phyloP scores from a whole-genome alignment of 2,329 filamentous ascomycete genomes.

The Magnaporthiopsis rhizophila region DNA sequence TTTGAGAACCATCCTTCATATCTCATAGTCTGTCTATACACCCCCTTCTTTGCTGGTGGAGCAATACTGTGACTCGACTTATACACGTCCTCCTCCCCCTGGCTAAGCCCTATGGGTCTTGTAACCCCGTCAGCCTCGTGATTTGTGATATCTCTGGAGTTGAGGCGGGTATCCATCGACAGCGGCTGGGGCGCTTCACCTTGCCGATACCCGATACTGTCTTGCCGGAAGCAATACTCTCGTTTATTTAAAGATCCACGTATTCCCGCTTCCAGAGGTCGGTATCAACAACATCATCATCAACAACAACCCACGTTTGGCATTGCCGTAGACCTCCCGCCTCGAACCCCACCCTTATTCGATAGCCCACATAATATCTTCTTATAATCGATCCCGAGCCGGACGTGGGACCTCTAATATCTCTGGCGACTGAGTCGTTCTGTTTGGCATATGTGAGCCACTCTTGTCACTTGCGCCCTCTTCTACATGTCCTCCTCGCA shows the following conservation, averaged over 20 bases:
- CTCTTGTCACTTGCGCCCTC: background rate
- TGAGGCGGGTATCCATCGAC: background rate
- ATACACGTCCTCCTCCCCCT: background rate
- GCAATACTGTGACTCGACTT: background rate
- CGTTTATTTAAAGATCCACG: background rate
- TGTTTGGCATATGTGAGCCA: background rate
- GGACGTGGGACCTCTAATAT: background rate
- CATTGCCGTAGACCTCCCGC: background rate
- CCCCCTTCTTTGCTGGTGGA: background rate
- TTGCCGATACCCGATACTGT: background rate
- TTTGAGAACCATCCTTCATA: background rate
- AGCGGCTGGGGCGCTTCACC: background rate
- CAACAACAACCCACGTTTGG: background rate
- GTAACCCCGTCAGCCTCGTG: background rate
- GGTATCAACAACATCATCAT: background rate
- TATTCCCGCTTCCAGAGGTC: background rate
- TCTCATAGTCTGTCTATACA: background rate
- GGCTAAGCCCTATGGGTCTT: slow-evolving; percentile 2
- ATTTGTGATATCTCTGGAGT: background rate
- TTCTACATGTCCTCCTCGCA: background rate
- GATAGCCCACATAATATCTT: background rate
- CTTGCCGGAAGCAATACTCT: background rate
- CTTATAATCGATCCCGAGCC: background rate
- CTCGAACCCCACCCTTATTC: background rate
- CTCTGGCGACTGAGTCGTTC: background rate